Base-by-base conservation (phyloP, 75 land plant genomes). In the Sequoia sempervirens region DNA sequence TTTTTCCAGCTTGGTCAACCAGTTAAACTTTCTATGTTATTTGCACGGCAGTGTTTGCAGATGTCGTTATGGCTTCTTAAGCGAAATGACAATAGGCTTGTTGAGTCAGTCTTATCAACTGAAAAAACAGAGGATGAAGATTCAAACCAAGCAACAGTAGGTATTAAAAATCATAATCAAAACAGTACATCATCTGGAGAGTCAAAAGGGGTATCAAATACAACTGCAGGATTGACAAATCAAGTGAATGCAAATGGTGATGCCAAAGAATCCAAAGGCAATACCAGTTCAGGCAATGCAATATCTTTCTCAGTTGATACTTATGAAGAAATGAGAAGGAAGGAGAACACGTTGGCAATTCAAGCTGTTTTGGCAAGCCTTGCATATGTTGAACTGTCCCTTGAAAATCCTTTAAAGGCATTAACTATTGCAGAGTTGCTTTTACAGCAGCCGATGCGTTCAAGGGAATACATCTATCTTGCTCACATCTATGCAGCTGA, bases 401-500 rank as follows among this genome's bases (percentile, higher is more conserved):
- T 98, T 61, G 89, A 88, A 78, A 93, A 96, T 83, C 98, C 98
- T 28, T 72, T 92, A 82, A 89, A 85, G 79, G 95, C 99, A 79
- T 87, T 96, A 17, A 82, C 87, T 36, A 46, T 84, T 38, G 92
- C 97, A 37, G 86, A 76, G 32, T 75, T 82, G 81, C 93, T 96
- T 11, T 80, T 92, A 79, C 84, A 87, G 72, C 91, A 95, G 64
- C 92, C 89, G 11, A 91, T 87, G 4, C 90, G 94, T 87, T 84
- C 93, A 50, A 92, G 80, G 86, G 80, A 93, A 20, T 92, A 91
- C 80, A 43, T 74, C 3, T 93, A 90, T 82, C 85, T 96, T 8
- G 91, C 89, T 28, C 91, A 84, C 81, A 85, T 96, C 9, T 98
- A 96, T 91, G 94, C 96, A n/a, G 97, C 97, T 0, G 98, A 98